These are phyloP conservation scores for Globisporangium cystogenes DNA, from an alignment of 352 stramenopile genomes.

Conservation along the genomic window DNA sequence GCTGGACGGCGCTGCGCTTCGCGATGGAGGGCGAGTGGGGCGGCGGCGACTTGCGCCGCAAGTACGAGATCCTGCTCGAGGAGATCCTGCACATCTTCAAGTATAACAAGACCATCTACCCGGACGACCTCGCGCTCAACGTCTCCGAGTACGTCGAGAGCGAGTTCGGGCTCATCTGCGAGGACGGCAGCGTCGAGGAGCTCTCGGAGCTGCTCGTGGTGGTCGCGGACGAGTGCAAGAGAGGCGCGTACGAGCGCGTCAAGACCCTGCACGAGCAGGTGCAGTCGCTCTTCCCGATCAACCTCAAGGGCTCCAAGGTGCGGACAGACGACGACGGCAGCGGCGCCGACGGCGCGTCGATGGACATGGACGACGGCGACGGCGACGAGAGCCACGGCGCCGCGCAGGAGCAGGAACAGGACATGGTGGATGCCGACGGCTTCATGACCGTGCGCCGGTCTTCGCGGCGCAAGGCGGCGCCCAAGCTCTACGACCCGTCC, in stretches of 20 bases:
- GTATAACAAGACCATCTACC: constrained; percentile 65
- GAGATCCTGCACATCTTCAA: constrained; percentile 80
- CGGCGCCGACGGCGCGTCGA: constrained; percentile 1
- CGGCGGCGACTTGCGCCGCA: constrained; percentile 69
- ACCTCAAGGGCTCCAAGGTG: constrained; percentile 75
- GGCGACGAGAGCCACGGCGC: constrained; percentile 5
- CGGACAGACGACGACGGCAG: constrained; percentile 29
- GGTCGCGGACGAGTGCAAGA: constrained; percentile 75
- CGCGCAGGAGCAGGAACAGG: constrained; percentile 13
- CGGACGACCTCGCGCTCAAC: constrained; percentile 66
- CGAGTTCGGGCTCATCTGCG: constrained; percentile 73
- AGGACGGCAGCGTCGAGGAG: constrained; percentile 76
- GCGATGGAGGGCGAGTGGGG: constrained; percentile 81
- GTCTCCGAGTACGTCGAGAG: constrained; percentile 66
- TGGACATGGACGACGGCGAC: constrained; percentile 29
- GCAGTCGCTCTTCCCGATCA: constrained; percentile 66
- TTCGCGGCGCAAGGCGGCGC: constrained; percentile 43
- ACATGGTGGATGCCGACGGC: constrained; percentile 65
- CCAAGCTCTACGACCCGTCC: constrained; percentile 73
- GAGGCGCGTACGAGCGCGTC: constrained; percentile 62
- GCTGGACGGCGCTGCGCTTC: constrained; percentile 83
- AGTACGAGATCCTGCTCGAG: constrained; percentile 78
- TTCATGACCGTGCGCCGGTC: constrained; percentile 77
- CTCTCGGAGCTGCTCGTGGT: constrained; percentile 55
- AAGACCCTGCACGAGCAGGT: constrained; percentile 67